Evolutionary conservation across 176 grass and related monocot genomes (phyloP).

Genomic region (Oryza nivara): DNA sequence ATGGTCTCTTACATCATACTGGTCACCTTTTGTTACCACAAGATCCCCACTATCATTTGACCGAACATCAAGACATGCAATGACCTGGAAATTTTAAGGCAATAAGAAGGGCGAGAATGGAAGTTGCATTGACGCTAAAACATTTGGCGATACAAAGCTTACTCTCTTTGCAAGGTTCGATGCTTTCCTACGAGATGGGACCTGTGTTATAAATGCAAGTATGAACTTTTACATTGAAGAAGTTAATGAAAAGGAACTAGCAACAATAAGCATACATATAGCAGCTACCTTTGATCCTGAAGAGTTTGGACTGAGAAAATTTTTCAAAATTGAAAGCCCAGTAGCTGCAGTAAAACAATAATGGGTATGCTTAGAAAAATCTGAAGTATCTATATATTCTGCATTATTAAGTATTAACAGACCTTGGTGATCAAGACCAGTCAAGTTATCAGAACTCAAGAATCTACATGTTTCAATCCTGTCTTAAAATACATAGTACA

Average conservation of each 20-base stretch:
- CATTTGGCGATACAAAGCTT: constrained; percentile 36
- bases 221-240: constrained; percentile 12
- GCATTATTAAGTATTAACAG: neutral
- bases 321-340: constrained; percentile 82
- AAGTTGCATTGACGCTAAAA: neutral
- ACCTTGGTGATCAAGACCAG: neutral
- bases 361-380: constrained; percentile 5
- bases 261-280: constrained; percentile 25
- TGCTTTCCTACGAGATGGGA: constrained; percentile 66
- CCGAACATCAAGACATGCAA: constrained; percentile 98
- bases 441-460: constrained; percentile 19
- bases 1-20: constrained; percentile 97
- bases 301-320: constrained; percentile 72
- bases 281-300: constrained; percentile 67
- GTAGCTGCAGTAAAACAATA: constrained; percentile 58
- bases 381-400: neutral
- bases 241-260: constrained; percentile 12
- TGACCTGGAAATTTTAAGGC: constrained; percentile 64
- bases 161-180: constrained; percentile 98
- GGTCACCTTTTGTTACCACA: constrained; percentile 99
- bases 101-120: constrained; percentile 20
- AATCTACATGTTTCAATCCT: neutral
- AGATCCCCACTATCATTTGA: constrained; percentile 97
- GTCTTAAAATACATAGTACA: neutral
- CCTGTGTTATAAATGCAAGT: constrained; percentile 46